Base-by-base conservation (phyloP, 768 basidiomycete genomes). In the Macrolepiota dolichaula region DNA sequence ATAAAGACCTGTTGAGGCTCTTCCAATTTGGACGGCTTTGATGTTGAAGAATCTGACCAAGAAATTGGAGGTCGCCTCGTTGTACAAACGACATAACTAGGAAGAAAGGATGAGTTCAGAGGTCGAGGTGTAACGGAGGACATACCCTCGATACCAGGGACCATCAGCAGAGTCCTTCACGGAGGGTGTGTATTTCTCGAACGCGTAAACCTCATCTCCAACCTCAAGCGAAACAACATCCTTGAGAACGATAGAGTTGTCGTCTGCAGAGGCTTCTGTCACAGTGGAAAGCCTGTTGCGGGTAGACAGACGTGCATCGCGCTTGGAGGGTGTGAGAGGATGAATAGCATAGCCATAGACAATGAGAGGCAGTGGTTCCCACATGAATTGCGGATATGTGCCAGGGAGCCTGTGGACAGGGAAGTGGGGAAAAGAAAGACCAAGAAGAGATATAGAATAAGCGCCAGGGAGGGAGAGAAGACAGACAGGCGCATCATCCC, bases 141-240 rank as follows among this genome's bases (percentile, higher is more conserved):
- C 91, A 73, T 72, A 97, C 91, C 96, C 96, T 77, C 96, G 81
- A 74, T 94, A 98, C 96, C 96, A 98, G 15, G 86, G 73, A 19
- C 88, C 88, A 58, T 91, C 90, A 12, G 84, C 85, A 56, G 72
- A 70, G 62, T 92, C 91, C 69, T 88, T 91, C 60, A 77, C 81
- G 54, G 78, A 78, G 11, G 89, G 88, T 0, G 81, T 87, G 72
- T 94, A 96, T 70, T 88, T 88, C 77, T 98, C 96, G 69, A 98
- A 98, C 17, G 95, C 94, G 74, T 98, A 98, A 36, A 98, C 87
- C 71, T 98, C 96, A 73, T 97, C 96, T 51, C 96, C 96, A 29
- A 98, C 90, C 66, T 97, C 95, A 59, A 98, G 82, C 5, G 88
- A 82, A 36, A 94, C 92, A 24, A 92, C 87, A 63, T 92, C 91